Evolutionary conservation across 306 rosid species (phyloP), one percentile per base, ranked within the genome.

Genomic region (Quercus gilva): DNA sequence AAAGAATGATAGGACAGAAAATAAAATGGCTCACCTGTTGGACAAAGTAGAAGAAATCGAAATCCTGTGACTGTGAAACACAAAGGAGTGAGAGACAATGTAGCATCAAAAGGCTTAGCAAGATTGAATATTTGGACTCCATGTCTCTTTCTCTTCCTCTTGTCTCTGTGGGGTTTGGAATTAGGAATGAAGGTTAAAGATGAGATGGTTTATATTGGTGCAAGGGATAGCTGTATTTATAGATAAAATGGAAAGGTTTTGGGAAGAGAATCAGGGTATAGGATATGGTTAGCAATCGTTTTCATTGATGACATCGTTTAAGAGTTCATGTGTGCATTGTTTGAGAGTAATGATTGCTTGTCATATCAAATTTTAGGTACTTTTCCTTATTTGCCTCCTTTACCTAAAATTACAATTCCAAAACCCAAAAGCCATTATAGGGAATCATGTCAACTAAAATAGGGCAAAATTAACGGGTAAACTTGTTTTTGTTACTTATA

Each of bases 21-120:
- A 1, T 3, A 64, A 17, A 29, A 2, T 55, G 11, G 33, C 61
- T 71, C 14, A 90, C 95, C 97, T 92, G 97, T 81, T 85, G 97
- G 81, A 92, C 97, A 77, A 92, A 92, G 91, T 91, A 91, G 87
- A 89, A 89, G 92, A 91, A 91, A 88, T 91, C 94, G 68, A 91
- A 91, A 5, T 87, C 87, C 53, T 78, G 83, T 14, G 97, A 85
- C 11, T 41, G 12, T 8, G 45, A 41, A 59, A 84, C 86, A 55
- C 89, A 87, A 33, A 80, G 74, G 61, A 85, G 80, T 20, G 90
- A 83, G 5, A 88, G 88, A 81, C 55, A 55, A 37, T 87, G 91
- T 21, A 89, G 74, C 3, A 90, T 74, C 53, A 90, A 72, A 80
- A 92, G 82, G 45, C 76, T 87, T 57, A 69, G 72, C 78, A 84